Base-by-base conservation (phyloP, 495 filamentous ascomycete genomes). In the Xylaria palmicola region DNA sequence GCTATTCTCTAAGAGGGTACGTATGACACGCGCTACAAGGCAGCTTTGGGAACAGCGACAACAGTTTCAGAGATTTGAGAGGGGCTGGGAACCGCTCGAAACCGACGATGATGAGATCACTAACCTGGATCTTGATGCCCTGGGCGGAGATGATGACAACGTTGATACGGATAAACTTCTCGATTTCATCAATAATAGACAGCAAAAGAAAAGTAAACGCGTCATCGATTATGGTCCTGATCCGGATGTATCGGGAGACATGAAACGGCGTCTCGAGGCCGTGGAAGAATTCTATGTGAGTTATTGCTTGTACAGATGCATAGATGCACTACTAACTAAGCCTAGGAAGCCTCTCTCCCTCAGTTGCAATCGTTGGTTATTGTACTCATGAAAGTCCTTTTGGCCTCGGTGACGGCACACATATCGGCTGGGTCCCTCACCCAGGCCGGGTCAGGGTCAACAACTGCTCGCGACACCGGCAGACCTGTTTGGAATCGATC, bases 11-110 rank as follows among this genome's bases (percentile, higher is more conserved):
- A 88, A 82, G 41, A 83, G 95, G 52, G 92, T 96, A 66, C 83
- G 93, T 61, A 96, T 93, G 82, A 93, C 91, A 0, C 78, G 95
- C 54, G 90, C 91, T 1, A 94, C 94, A 79, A 85, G 88, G 50
- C 95, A 98, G 73, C 77, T 98, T 34, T 98, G 94, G 94, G 86
- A 95, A 65, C 93, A 96, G 72, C 82, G 93, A 39, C 92, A 97
- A 68, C 83, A 81, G 41, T 98, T 93, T 62, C 88, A 96, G 75
- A 92, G 89, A 68, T 93, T 90, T 62, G 93, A 97, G 62, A 82
- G 94, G 39, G 93, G 93, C 3, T 97, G 91, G 91, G 85, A 88
- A 47, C 77, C 78, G 0, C 68, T 69, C 24, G 63, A 71, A 34
- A 71, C 71, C 39, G 63, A 64, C 36, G 45, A 63, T 30, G 83